Evolutionary conservation across 1,284 basidiomycete genomes (phyloP), one percentile per base, ranked within the genome.

Genomic region (Pyrrhoderma lamaoense): DNA sequence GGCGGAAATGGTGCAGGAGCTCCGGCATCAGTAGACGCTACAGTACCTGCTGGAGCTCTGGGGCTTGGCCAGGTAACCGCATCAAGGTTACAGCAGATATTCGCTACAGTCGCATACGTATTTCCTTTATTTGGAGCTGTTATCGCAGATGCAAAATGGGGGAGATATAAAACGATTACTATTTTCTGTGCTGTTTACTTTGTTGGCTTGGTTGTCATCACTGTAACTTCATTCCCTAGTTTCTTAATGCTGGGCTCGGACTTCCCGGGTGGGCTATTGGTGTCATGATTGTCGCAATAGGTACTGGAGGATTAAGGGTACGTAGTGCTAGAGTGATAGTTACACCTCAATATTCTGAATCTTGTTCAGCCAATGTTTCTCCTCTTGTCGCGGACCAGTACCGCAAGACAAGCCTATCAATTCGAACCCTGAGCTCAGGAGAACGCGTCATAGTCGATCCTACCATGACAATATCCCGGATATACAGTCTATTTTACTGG

Each of bases 361-460:
- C 56, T 64, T 64, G 55, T 79, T 82, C 67, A 64, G 66, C 75
- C 16, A 81, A 81, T 57, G 72, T 78, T 31, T 74, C 73, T 2
- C 77, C 78, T 16, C 72, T 81, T 63, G 73, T 81, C 53, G 78
- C 78, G 52, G 76, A 84, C 61, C 75, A 80, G 58, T 75, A 76
- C 36, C 49, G 49, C 58, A 70, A 62, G n/a, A 72, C 71, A 34
- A 72, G 65, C 54, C 55, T 72, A 54, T 68, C 69, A 45, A 72
- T 74, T 53, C 66, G 69, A 51, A 72, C 68, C 3, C 65, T 77
- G 3, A 66, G 71, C 22, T 71, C 72, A 3, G 82, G 82, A 23
- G 78, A 82, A 61, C 66, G 70, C n/a, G 78, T 85, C 47, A 75
- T 85, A 59, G 72, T 79, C 42, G 80, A 82, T 46, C 82, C 82